A percentile compares a stretch with the other conserved stretches of the same genome.
These are phyloP conservation scores for Candida odintsovae DNA, from an alignment of 805 yeast genomes.

Conservation along the genomic window DNA sequence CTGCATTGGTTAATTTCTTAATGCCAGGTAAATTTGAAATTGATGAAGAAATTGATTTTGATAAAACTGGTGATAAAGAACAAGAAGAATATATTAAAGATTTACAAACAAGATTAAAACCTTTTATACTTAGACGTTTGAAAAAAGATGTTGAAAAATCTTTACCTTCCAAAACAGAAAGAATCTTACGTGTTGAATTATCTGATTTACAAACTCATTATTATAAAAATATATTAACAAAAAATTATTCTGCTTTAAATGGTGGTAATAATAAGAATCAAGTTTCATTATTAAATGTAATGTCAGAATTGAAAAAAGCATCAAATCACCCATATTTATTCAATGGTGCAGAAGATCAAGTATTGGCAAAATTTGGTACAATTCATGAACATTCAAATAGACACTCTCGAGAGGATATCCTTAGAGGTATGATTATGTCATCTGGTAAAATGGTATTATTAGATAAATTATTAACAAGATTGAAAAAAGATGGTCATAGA, in stretches of 20 bases:
- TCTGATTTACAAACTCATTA: slow-evolving; percentile 94
- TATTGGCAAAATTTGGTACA: slow-evolving; percentile 59
- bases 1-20: slow-evolving; percentile 88
- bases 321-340: slow-evolving; percentile 95
- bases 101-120: slow-evolving; percentile 79
- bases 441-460: slow-evolving; percentile 97
- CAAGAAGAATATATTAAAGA: slow-evolving; percentile 88
- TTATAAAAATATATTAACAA: slow-evolving; percentile 88
- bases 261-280: slow-evolving; percentile 76
- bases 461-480: slow-evolving; percentile 79
- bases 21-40: slow-evolving; percentile 93
- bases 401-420: slow-evolving; percentile 65
- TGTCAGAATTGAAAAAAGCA: slow-evolving; percentile 95
- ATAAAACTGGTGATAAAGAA: slow-evolving; percentile 66
- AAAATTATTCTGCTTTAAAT: slow-evolving; percentile 86
- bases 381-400: slow-evolving; percentile 26
- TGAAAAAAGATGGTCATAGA: slow-evolving; percentile 91
- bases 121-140: slow-evolving; percentile 86
- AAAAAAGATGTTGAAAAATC: slow-evolving; percentile 98
- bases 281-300: slow-evolving; percentile 79
- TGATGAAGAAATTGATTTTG: slow-evolving; percentile 94
- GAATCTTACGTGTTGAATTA: slow-evolving; percentile 90
- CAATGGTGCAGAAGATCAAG: slow-evolving; percentile 86
- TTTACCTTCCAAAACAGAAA: slow-evolving; percentile 90
- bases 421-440: slow-evolving; percentile 93